Evolutionary conservation across 2,329 filamentous ascomycete genomes (phyloP), one percentile per base, ranked within the genome.

Genomic region (Cladosporium sphaerospermum): DNA sequence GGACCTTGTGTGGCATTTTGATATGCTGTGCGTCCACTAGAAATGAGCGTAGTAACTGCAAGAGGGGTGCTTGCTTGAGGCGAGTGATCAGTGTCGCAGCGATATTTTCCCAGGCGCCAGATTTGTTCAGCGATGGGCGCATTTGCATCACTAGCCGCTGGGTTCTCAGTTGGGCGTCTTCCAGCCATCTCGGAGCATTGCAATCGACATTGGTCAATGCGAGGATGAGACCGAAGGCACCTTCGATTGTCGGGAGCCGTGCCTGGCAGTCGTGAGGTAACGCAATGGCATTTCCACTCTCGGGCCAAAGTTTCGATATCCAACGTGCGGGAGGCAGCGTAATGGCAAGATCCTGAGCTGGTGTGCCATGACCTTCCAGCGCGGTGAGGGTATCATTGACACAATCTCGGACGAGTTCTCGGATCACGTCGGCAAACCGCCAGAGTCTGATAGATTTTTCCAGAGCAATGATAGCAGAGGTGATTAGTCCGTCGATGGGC

Each of bases 381-480:
- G 70, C 69, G 51, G 60, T 60, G 11, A 78, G 50, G 11, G 78
- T 69, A 58, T 75, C 66, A 45, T 73, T 67, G 32, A 74, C 63
- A 52, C 67, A 71, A 13, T 71, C 70, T 46, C 66, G 67, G 45
- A 73, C 69, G 6, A 74, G 54, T n/a, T 66, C 59, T 42, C 67
- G 56, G 14, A 74, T 45, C 9, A 59, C 57, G 31, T 58, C 57
- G 34, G 67, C 70, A 34, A 69, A 59, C 11, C 64, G 65, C 67
- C 69, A 73, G 8, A 68, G 56, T 23, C 66, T 61, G 16, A 64
- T 57, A 4, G 66, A 68, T 13, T 68, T 58, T 58, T 66, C 46
- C 60, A 74, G 58, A 62, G 68, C 61, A 39, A 55, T 56, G 42
- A 75, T 53, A 62, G 69, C 68, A 2, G 65, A 64, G 19, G 57